Base-by-base conservation (phyloP, 441 rosid genomes). In the Corymbia calophylla region DNA sequence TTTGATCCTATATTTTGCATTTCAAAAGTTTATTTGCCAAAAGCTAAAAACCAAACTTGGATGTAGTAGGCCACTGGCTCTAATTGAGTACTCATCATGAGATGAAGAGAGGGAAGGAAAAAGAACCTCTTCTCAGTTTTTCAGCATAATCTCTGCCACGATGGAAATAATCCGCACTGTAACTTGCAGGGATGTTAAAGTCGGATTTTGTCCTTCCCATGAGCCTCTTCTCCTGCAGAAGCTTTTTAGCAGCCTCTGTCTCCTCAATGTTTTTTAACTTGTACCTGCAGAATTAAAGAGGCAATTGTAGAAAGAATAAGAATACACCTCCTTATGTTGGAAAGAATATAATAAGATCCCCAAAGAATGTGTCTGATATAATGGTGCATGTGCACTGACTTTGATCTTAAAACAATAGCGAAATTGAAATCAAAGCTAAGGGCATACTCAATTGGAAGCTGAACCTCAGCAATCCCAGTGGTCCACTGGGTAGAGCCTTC, bases 401-500 rank as follows among this genome's bases (percentile, higher is more conserved):
- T 77, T 17, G 82, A 88, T 32, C 51, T 86, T 51, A 90, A 87
- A 86, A 68, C 23, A 85, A 88, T 87, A 8, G 56, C 19, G 17
- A 53, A 86, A 48, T 29, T 44, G 31, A 85, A 23, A 53, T 29
- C 25, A 66, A 31, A 17, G 15, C 80, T 53, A 31, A 80, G 55
- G 88, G 17, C 92, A 87, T 96, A 98, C 99, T 98, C 99, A 47
- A 98, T 95, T 4, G 99, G 99, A 21, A 98, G 96, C 92, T 97
- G 99, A 92, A 98, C 91, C 94, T 97, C 99, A 16, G 99, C 99
- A 87, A 98, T 98, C 89, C 99, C 99, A 10, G 99, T 97, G 53
- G 99, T 98, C 99, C 99, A 97, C 93, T 97, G 98, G 5, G 99
- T 98, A 48, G 99, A 97, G 92, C 99, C 97, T 94, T 98, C 99